Evolutionary conservation across 495 filamentous ascomycete genomes (phyloP).

Genomic region (Aspergillus saccharolyticus): DNA sequence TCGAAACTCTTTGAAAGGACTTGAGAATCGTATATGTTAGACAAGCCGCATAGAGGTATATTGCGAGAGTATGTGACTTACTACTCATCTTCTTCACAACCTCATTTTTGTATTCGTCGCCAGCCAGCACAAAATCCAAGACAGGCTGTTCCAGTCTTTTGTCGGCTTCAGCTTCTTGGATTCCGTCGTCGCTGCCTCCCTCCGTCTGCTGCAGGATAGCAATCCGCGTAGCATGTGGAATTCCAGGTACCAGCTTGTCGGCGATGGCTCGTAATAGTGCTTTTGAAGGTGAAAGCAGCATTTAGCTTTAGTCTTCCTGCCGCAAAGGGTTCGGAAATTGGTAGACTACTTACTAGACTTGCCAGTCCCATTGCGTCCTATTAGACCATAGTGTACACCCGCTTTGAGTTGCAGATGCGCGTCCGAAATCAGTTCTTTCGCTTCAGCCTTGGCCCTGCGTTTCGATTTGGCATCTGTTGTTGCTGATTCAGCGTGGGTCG

Average conservation of each 20-base stretch:
- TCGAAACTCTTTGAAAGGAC: constrained; percentile 43
- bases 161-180: constrained; percentile 15
- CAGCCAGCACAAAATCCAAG: constrained; percentile 62
- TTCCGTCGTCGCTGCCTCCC: background rate
- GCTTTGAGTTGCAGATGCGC: constrained; percentile 64
- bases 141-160: constrained; percentile 38
- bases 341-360: constrained; percentile 61
- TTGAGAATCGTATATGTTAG: constrained; percentile 13
- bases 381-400: constrained; percentile 65
- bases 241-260: constrained; percentile 73
- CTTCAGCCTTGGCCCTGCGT: constrained; percentile 46
- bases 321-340: too few relatives aligned
- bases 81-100: constrained; percentile 52
- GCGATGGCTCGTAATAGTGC: constrained; percentile 69
- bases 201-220: constrained; percentile 68
- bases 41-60: background rate
- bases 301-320: too few relatives aligned
- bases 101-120: constrained; percentile 56
- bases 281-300: constrained; percentile 25
- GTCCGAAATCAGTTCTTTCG: constrained; percentile 62
- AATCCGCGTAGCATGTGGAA: constrained; percentile 62
- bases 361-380: constrained; percentile 74
- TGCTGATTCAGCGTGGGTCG: constrained; percentile 23
- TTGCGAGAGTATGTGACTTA: constrained; percentile 22
- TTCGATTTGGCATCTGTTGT: constrained; percentile 47